A percentile compares a stretch with the other conserved stretches of the same genome.
Evolutionary conservation across 169 alveolate species (phyloP).

Genomic region (Eimeria falciformis): DNA sequence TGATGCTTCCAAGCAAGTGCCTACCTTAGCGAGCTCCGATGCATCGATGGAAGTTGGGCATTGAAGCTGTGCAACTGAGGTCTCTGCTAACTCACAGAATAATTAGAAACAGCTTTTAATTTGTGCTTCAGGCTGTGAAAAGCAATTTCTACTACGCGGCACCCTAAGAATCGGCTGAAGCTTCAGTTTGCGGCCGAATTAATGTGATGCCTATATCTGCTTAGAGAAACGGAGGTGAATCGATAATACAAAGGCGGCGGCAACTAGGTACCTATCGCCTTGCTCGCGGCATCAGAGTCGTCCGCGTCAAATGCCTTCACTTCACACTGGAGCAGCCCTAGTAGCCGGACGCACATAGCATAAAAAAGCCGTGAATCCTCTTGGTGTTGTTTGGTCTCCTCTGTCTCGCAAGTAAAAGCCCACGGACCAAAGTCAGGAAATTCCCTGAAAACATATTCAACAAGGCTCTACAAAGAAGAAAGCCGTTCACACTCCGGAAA

Average conservation of each 20-base stretch:
- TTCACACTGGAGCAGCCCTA: constrained; percentile 7
- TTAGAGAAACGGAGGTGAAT: background rate
- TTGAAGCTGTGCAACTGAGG: background rate
- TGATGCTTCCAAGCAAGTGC: background rate
- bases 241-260: background rate
- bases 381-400: constrained; percentile 15
- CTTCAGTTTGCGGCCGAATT: no score
- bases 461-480: no score
- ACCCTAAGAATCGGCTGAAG: no score
- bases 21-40: background rate
- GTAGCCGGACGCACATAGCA: background rate
- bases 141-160: no score
- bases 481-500: no score
- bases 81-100: background rate
- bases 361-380: constrained; percentile 14
- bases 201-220: no score
- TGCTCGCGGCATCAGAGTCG: constrained; percentile 8
- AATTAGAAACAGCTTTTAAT: no score
- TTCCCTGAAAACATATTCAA: constrained; percentile 3
- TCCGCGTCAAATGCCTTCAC: background rate
- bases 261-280: constrained; percentile 32
- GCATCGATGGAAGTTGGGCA: background rate
- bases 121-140: no score
- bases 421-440: constrained; percentile 69
- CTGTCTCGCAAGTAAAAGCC: constrained; percentile 21